Percentiles rank a stretch among this genome's conserved stretches.
Conservation (phyloP, 148 eudicot genomes). For the Persicaria maculosa region DNA sequence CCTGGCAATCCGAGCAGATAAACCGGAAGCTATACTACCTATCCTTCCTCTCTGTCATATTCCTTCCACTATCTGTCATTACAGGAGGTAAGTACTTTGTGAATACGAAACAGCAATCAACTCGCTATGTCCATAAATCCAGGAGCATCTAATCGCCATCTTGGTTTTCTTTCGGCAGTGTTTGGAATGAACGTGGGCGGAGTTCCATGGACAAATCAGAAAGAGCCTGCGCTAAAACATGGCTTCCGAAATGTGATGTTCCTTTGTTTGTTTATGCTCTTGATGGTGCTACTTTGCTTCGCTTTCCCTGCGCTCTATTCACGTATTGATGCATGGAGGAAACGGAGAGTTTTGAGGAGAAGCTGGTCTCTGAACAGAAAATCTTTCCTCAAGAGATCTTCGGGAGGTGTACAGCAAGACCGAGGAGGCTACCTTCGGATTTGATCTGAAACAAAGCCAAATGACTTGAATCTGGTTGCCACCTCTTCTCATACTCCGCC, state of each 20-base stretch:
- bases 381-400: conserved; percentile 35
- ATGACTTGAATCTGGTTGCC: neutral
- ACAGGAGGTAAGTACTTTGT: conserved; percentile 64
- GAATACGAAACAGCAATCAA: too few species aligned
- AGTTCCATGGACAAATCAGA: conserved; percentile 89
- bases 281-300: conserved; percentile 69
- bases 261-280: conserved; percentile 48
- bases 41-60: conserved; percentile 82
- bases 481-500: neutral
- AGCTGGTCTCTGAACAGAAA: conserved; percentile 65
- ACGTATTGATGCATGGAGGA: conserved; percentile 54
- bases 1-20: conserved; percentile 96
- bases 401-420: conserved; percentile 26
- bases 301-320: conserved; percentile 47
- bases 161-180: conserved; percentile 33
- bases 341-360: conserved; percentile 35
- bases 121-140: neutral
- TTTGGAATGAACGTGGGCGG: conserved; percentile 99
- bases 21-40: conserved; percentile 83
- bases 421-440: conserved; percentile 68
- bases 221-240: conserved; percentile 45
- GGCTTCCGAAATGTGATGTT: conserved; percentile 78
- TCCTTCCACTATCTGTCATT: conserved; percentile 82
- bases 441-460: conserved; percentile 16
- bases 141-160: neutral